These are phyloP conservation scores for Sporothrix luriei DNA, from an alignment of 2,329 filamentous ascomycete genomes.

Conservation along the genomic window DNA sequence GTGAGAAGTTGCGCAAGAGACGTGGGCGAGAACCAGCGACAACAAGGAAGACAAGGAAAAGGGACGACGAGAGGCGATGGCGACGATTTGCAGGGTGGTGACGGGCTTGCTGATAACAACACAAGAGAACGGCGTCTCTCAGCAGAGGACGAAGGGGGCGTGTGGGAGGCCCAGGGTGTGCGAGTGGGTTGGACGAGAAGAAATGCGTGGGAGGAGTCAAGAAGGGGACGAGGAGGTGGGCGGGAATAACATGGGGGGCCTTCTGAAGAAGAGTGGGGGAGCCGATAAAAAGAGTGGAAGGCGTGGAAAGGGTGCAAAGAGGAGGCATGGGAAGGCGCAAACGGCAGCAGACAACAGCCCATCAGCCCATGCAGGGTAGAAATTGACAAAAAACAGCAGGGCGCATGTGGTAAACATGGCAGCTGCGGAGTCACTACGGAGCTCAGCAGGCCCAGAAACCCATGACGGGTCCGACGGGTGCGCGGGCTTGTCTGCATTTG, in stretches of 20 bases:
- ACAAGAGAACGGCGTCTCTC: slow-evolving; percentile 25
- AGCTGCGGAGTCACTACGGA: slow-evolving; percentile 16
- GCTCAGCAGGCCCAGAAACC: slow-evolving; percentile 9
- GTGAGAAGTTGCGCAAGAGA: slow-evolving; percentile 16
- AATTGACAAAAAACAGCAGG: slow-evolving; percentile 13
- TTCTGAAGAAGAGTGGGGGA: not conserved
- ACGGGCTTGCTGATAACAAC: slow-evolving; percentile 23
- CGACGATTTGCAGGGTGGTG: slow-evolving; percentile 19
- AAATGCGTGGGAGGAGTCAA: slow-evolving; percentile 23
- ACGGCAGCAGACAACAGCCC: not conserved
- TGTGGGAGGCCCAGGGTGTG: slow-evolving; percentile 19
- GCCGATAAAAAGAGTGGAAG: not conserved
- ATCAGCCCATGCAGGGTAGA: not conserved
- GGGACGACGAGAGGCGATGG: slow-evolving; percentile 22
- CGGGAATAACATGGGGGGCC: slow-evolving; percentile 23
- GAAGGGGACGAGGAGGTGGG: slow-evolving; percentile 13
- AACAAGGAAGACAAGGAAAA: not conserved
- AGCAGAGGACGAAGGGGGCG: slow-evolving; percentile 28
- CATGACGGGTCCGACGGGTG: not conserved
- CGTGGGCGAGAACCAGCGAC: not conserved
- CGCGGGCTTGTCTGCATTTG: slow-evolving; percentile 16
- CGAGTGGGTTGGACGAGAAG: slow-evolving; percentile 25
- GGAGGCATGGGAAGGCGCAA: not conserved
- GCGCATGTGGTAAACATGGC: not conserved
- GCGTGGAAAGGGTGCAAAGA: not conserved